Percentiles rank a stretch among this genome's conserved stretches.
These are phyloP conservation scores for Pestalotiopsis sp. DNA, from an alignment of 2,329 filamentous ascomycete genomes.

Conservation along the genomic window DNA sequence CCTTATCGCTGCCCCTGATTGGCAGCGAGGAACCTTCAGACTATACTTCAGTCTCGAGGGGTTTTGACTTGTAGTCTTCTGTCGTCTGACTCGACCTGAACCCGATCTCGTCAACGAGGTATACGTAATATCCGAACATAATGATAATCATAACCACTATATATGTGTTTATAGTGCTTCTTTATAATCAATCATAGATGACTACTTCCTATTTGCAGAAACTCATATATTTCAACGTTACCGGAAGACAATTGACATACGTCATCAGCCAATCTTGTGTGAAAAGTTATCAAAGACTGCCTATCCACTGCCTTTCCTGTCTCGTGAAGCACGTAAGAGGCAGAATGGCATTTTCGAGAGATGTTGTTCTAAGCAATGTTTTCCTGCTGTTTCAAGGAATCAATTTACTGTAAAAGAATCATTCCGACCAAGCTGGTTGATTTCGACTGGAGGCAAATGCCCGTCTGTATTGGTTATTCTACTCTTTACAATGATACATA, in stretches of 20 bases:
- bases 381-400: too few species aligned
- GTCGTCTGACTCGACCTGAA: neutral
- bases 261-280: too few species aligned
- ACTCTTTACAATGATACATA: slow-evolving; percentile 11
- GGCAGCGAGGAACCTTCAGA: neutral
- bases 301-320: neutral
- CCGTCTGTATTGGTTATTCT: neutral
- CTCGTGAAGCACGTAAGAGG: neutral
- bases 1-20: neutral
- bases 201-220: too few species aligned
- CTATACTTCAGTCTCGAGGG: neutral
- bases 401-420: too few species aligned
- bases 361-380: too few species aligned
- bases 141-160: neutral
- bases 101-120: neutral
- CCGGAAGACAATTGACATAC: neutral
- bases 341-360: too few species aligned
- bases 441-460: neutral
- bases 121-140: neutral
- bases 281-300: too few species aligned
- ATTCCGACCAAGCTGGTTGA: too few species aligned
- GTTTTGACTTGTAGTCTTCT: neutral
- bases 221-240: neutral
- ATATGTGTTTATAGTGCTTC: neutral
- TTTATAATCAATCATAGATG: neutral